These are phyloP conservation scores for Eucalyptus melliodora DNA, from an alignment of 345 rosid species.

Conservation along the genomic window DNA sequence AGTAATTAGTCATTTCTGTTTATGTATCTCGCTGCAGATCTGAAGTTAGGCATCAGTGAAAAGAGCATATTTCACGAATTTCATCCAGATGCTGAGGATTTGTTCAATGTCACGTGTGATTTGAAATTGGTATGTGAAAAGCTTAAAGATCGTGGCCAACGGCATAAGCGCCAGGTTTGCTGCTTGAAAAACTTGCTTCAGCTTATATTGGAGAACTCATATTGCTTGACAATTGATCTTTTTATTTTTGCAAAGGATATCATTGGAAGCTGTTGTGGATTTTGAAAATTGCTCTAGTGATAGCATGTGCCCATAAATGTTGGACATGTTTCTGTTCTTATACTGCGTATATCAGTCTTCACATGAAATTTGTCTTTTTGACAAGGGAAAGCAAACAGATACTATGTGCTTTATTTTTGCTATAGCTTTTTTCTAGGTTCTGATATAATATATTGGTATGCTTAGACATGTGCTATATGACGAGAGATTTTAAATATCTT, in stretches of 20 bases:
- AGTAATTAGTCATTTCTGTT: neutral
- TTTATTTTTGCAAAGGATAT: neutral
- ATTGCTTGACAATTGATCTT: neutral
- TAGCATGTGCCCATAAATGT: neutral
- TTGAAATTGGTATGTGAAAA: conserved; percentile 87
- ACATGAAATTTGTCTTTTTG: neutral
- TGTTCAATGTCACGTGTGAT: conserved; percentile 96
- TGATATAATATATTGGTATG: neutral
- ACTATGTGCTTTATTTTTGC: neutral
- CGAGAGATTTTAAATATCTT: neutral
- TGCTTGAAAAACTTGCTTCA: neutral
- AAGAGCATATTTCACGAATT: conserved; percentile 91
- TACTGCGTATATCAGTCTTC: neutral
- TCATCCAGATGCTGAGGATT: conserved; percentile 95
- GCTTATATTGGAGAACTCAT: neutral
- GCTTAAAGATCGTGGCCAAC: conserved; percentile 61
- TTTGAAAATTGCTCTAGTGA: neutral
- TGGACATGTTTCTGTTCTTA: neutral
- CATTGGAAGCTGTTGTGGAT: neutral
- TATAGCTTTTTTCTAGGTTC: neutral
- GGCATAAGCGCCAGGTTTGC: conserved; percentile 92
- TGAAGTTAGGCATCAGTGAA: conserved; percentile 91
- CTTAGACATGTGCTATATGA: neutral
- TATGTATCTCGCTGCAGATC: conserved; percentile 29
- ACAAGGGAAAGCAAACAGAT: neutral